Conservation (phyloP, 768 basidiomycete genomes). For the Gymnopilus junonius region DNA sequence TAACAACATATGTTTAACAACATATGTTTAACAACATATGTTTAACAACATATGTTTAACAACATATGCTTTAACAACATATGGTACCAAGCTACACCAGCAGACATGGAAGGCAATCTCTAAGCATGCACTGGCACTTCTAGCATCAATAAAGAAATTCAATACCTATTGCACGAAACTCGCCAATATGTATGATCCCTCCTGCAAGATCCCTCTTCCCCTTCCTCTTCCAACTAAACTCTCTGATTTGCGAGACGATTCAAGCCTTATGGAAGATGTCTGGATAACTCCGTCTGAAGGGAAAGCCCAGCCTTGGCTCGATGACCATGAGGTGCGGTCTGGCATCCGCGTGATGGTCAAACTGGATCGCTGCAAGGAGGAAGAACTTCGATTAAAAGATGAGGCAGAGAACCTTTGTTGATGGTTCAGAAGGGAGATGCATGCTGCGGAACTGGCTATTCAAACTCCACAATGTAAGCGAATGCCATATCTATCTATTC, state of each 20-base stretch:
- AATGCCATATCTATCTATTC: background rate
- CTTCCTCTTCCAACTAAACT: conserved; percentile 35
- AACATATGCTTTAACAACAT: too few relatives aligned
- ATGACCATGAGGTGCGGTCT: conserved; percentile 30
- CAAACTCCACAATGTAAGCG: conserved; percentile 20
- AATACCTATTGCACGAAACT: conserved; percentile 22
- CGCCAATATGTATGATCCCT: conserved; percentile 17
- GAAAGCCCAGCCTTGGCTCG: conserved; percentile 33
- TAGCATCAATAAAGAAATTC: conserved; percentile 30
- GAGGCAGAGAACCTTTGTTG: conserved; percentile 39
- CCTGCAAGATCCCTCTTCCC: conserved; percentile 37
- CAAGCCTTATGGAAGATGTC: conserved; percentile 40
- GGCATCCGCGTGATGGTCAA: conserved; percentile 37
- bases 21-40: too few relatives aligned
- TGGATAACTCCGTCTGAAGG: conserved; percentile 32
- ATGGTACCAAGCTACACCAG: conserved; percentile 28
- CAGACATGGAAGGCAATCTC: conserved; percentile 33
- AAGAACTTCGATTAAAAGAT: conserved; percentile 22
- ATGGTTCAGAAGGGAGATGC: conserved; percentile 37
- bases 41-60: too few relatives aligned
- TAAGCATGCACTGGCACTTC: conserved; percentile 32
- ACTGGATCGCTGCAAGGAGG: conserved; percentile 33
- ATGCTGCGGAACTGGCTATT: conserved; percentile 25
- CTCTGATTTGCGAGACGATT: conserved; percentile 22
- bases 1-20: too few relatives aligned